Base-by-base conservation (phyloP, 768 basidiomycete genomes). In the Calocybe gangraenosa region DNA sequence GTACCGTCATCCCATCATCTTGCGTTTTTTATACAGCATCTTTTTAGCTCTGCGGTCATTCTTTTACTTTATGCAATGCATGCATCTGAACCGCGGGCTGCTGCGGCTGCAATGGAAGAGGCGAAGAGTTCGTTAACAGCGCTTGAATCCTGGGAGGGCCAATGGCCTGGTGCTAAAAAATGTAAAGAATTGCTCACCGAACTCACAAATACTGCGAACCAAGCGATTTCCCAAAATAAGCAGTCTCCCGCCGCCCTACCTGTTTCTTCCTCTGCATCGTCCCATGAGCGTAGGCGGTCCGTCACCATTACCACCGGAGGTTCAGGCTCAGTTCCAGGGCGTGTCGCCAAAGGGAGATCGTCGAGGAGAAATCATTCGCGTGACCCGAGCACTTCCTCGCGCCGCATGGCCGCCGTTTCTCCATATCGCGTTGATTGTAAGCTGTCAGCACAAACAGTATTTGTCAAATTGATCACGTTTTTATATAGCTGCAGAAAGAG, bases 31-130 rank as follows among this genome's bases (percentile, higher is more conserved):
- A 88, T 92, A 33, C 91, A 93, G 55, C 87, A 88, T 53, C 72
- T 92, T 18, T 92, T 92, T 70, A 91, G 88, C 57, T 92, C 86
- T 30, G 86, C 87, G 2, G 88, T 90, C 47, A 88, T 93, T 59
- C 81, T 90, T 45, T 65, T 92, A 42, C 69, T 93, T 6, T 91
- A 84, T 59, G 85, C 90, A 25, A 92, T 92, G 87, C 90, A 91
- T 61, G 78, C 82, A 3, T 58, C 80, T 1, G 89, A 92, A 43
- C 59, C 74, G 9, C 73, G 76, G 34, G 78, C 79, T 33, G 78
- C 82, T n/a, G 61, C 71, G 21, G 73, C 80, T 10, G 89, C 90
- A 10, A 82, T 92, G 81, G 85, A 88, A 6, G 90, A 92, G 67
- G 89, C 84, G 7, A 81, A 75, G 62, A 81, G 79, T 46, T 82